Evolutionary conservation across 805 yeast species (phyloP), one percentile per base, ranked within the genome.

Genomic region (Yarrowia hollandica): DNA sequence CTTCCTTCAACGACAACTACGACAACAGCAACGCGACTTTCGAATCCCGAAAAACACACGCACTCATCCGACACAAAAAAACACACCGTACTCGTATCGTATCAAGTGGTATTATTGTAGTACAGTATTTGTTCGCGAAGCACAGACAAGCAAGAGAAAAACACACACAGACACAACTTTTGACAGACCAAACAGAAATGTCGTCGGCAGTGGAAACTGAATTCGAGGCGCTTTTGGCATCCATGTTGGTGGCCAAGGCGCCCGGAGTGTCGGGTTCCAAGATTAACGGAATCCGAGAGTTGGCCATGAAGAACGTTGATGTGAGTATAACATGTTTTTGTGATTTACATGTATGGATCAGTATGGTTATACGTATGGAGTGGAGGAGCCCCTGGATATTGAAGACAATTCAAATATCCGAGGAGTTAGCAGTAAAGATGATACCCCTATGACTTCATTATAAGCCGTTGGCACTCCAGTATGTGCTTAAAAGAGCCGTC

Each of bases 181-280:
- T 11, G 11, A 26, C n/a, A n/a, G n/a, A n/a, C n/a, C n/a, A 18
- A 25, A 41, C 48, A 41, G 33, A 41, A 41, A 48, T 31, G 38
- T 48, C 55, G n/a, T 48, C 55, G 39, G 55, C 55, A 31, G 55
- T 48, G 18, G 54, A 30, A 48, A 48, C 55, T 11, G 58, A 52
- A 52, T 52, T 55, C 39, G 48, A 38, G 48, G 59, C 59, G 33
- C 39, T 55, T 22, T 60, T 68, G 35, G 61, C 62, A 22, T 70
- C 72, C 59, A 64, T 72, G 48, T 28, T 68, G 58, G 39, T 64
- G 35, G 65, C 68, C 16, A 72, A 73, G 63, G 69, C 96, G 14
- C 92, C 92, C 12, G 98, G 99, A 62, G 94, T 92, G 57, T 90
- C 97, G 25, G 98, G 98, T 41, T 84, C 96, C 60, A 90, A 97